These are phyloP conservation scores for Phytophthora agathidicida DNA, from an alignment of 352 stramenopile species.

Conservation along the genomic window DNA sequence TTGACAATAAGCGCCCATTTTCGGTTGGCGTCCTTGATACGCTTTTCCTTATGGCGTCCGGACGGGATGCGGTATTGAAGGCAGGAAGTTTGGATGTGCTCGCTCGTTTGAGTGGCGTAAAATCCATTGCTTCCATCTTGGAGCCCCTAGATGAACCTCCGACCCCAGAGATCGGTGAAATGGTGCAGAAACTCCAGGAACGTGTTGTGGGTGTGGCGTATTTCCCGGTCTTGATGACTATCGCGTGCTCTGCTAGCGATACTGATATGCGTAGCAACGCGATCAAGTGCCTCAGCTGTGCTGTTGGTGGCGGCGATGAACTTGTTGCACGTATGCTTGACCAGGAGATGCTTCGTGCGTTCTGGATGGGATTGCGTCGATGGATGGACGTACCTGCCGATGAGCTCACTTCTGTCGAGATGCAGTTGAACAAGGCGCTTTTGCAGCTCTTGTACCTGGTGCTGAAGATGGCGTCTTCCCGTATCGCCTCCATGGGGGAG, in stretches of 20 bases:
- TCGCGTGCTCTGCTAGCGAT: slow-evolving; percentile 55
- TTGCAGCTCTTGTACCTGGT: slow-evolving; percentile 75
- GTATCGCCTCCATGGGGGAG: slow-evolving; percentile 53
- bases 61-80: slow-evolving; percentile 55
- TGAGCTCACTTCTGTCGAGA: slow-evolving; percentile 33
- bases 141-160: slow-evolving; percentile 48
- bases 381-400: slow-evolving; percentile 63
- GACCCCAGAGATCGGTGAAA: slow-evolving; percentile 45
- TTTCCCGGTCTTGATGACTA: slow-evolving; percentile 69
- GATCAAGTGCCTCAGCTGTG: slow-evolving; percentile 75
- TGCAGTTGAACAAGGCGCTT: slow-evolving; percentile 51
- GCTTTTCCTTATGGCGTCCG: slow-evolving; percentile 72
- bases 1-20: slow-evolving; percentile 62
- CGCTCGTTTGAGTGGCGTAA: slow-evolving; percentile 56
- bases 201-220: slow-evolving; percentile 61
- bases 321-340: slow-evolving; percentile 68
- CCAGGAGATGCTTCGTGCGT: slow-evolving; percentile 71
- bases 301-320: slow-evolving; percentile 62
- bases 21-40: slow-evolving; percentile 70
- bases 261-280: slow-evolving; percentile 55
- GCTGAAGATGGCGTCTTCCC: slow-evolving; percentile 60
- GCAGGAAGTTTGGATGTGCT: slow-evolving; percentile 63
- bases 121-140: slow-evolving; percentile 51
- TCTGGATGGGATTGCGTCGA: slow-evolving; percentile 62
- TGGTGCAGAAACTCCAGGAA: slow-evolving; percentile 69